These are phyloP conservation scores for Lagenaria siceraria DNA, from an alignment of 306 rosid species.

Conservation along the genomic window DNA sequence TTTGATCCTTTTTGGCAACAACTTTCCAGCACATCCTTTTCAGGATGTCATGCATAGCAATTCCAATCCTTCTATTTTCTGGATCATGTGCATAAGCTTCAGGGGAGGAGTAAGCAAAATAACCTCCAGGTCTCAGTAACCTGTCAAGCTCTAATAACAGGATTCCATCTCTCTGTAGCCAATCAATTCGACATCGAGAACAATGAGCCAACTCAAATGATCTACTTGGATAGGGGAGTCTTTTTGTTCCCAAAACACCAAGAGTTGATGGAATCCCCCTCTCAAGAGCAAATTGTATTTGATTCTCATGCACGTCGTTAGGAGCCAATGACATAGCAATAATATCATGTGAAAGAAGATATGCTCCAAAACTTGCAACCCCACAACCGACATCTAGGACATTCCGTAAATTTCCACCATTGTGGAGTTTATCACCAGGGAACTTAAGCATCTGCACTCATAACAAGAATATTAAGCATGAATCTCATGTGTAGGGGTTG, in stretches of 20 bases:
- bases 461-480: background rate
- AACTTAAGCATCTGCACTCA: conserved; percentile 42
- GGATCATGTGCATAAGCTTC: conserved; percentile 49
- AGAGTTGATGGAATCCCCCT: conserved; percentile 60
- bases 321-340: conserved; percentile 52
- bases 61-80: conserved; percentile 41
- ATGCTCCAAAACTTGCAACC: conserved; percentile 64
- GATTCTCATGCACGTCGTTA: conserved; percentile 53
- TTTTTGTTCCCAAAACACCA: conserved; percentile 54
- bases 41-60: conserved; percentile 30
- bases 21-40: conserved; percentile 52
- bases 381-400: conserved; percentile 59
- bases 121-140: conserved; percentile 49
- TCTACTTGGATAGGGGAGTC: conserved; percentile 54
- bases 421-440: conserved; percentile 34
- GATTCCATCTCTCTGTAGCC: conserved; percentile 52
- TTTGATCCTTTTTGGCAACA: conserved; percentile 38
- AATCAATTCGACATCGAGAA: conserved; percentile 56
- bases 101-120: conserved; percentile 52
- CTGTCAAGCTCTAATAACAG: conserved; percentile 50
- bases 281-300: conserved; percentile 55
- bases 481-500: background rate
- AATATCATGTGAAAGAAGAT: conserved; percentile 38
- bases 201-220: conserved; percentile 55
- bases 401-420: conserved; percentile 38